Conservation (phyloP, 306 rosid genomes). For the Cucumis hystrix region DNA sequence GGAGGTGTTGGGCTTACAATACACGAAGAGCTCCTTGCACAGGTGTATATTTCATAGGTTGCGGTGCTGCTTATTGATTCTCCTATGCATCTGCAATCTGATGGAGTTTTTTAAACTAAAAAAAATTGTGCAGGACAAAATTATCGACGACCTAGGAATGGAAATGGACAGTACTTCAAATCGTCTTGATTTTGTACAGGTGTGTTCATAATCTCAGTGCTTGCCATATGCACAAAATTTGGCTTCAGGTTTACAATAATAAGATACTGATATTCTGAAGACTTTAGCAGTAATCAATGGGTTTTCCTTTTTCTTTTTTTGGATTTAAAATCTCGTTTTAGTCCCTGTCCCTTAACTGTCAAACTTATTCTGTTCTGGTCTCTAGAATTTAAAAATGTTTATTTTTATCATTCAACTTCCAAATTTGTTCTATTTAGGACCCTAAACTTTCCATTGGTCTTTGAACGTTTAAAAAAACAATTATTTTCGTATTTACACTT, state of each 20-base stretch:
- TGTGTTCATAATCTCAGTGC: conserved; percentile 18
- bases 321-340: too few species aligned
- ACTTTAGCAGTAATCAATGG: neutral
- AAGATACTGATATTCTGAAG: neutral
- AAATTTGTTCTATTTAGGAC: neutral
- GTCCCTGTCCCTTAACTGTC: too few species aligned
- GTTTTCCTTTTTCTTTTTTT: too few species aligned
- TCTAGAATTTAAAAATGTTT: too few species aligned
- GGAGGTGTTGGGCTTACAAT: conserved; percentile 98
- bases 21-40: conserved; percentile 83
- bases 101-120: neutral
- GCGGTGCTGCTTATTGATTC: neutral
- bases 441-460: neutral
- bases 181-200: conserved; percentile 96
- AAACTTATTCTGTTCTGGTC: too few species aligned
- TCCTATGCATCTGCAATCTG: neutral
- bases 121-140: conserved; percentile 50
- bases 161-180: conserved; percentile 94
- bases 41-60: conserved; percentile 37
- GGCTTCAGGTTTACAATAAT: neutral
- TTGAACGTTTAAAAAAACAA: neutral
- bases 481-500: neutral
- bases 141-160: conserved; percentile 68
- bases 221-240: neutral
- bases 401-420: neutral